Percentiles rank a stretch among this genome's conserved stretches.
Evolutionary conservation across 2,329 filamentous ascomycete species (phyloP).

Genomic region (Fusarium sp.): DNA sequence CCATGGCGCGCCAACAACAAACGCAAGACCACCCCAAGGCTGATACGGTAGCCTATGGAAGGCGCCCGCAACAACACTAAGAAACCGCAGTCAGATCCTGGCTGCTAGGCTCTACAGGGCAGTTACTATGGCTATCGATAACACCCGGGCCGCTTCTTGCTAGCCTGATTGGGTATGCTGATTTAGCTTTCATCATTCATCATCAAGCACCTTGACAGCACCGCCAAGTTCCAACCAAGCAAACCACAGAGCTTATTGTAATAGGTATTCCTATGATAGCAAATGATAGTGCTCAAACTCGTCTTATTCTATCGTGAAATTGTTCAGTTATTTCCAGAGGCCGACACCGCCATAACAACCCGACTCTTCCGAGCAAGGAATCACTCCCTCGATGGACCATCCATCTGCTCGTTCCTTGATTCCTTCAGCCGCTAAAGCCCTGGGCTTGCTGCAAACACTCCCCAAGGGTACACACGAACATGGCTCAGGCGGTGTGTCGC

Average conservation of each 20-base stretch:
- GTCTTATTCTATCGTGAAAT: neutral
- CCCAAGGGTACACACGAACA: slow-evolving; percentile 42
- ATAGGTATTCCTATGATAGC: neutral
- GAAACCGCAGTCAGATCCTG: slow-evolving; percentile 6
- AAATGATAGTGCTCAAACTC: neutral
- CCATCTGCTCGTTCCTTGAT: slow-evolving; percentile 31
- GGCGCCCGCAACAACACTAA: slow-evolving; percentile 10
- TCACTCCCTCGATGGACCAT: slow-evolving; percentile 20
- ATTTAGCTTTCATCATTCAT: slow-evolving; percentile 9
- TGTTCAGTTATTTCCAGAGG: neutral
- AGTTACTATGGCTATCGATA: slow-evolving; percentile 34
- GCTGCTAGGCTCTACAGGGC: slow-evolving; percentile 14
- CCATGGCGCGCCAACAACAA: slow-evolving; percentile 28
- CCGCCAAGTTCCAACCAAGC: slow-evolving; percentile 9
- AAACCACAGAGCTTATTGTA: slow-evolving; percentile 13
- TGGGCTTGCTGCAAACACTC: slow-evolving; percentile 46
- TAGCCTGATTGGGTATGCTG: slow-evolving; percentile 22
- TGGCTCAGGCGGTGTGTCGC: slow-evolving; percentile 46
- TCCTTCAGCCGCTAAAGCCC: slow-evolving; percentile 41
- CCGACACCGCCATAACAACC: slow-evolving; percentile 29
- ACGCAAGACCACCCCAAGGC: slow-evolving; percentile 15
- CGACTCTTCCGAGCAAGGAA: slow-evolving; percentile 30
- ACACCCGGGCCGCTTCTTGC: slow-evolving; percentile 22
- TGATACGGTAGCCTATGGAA: slow-evolving; percentile 28
- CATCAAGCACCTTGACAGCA: slow-evolving; percentile 7